Evolutionary conservation across 139 green algal genomes (phyloP).

Genomic region (Picochlorum sp.): DNA sequence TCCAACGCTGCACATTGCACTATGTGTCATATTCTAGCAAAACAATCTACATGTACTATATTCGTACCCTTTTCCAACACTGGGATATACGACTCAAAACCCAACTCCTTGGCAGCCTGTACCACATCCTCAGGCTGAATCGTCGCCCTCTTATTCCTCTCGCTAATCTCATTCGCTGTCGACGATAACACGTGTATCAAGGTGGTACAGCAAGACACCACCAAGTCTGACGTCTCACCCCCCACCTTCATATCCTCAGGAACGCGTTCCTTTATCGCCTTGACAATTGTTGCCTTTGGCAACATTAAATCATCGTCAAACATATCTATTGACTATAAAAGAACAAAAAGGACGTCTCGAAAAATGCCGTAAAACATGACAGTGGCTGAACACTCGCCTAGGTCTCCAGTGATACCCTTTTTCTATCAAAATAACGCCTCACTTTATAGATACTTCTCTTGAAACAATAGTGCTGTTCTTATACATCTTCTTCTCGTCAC

Average conservation of each 20-base stretch:
- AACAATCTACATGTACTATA: too few species aligned
- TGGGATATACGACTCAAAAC: constrained; percentile 39
- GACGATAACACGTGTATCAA: constrained; percentile 30
- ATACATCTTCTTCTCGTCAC: too few species aligned
- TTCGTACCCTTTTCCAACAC: neutral
- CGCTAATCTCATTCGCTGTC: constrained; percentile 52
- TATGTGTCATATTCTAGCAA: too few species aligned
- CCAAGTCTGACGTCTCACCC: constrained; percentile 32
- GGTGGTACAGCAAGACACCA: constrained; percentile 43
- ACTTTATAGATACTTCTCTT: too few species aligned
- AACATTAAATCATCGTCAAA: constrained; percentile 23
- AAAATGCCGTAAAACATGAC: too few species aligned
- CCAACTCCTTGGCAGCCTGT: constrained; percentile 43
- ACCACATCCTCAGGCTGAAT: constrained; percentile 62
- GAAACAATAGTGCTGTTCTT: too few species aligned
- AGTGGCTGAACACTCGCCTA: too few species aligned
- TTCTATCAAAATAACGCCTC: too few species aligned
- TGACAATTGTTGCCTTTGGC: constrained; percentile 32
- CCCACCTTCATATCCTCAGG: constrained; percentile 36
- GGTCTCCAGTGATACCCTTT: too few species aligned
- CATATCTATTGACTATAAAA: neutral
- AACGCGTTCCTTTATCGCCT: constrained; percentile 42
- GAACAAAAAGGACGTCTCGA: too few species aligned
- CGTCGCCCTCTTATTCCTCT: constrained; percentile 38
- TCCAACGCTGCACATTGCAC: constrained; percentile 14